Conservation (phyloP, 371 early-diverging fungal species). For the Rhizopus sp. region DNA sequence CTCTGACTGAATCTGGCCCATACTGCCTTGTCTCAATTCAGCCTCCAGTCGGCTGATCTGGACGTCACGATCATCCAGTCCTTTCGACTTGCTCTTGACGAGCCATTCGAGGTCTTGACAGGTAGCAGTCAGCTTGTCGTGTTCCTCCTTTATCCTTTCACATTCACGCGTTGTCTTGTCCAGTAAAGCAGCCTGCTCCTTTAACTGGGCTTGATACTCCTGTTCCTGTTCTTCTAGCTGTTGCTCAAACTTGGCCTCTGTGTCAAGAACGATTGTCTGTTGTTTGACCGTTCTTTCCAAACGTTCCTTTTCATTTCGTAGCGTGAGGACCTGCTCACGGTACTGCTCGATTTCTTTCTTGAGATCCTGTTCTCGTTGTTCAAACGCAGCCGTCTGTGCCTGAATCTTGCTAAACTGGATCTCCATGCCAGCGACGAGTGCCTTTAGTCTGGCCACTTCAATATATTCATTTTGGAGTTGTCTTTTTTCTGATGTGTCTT, state of each 20-base stretch:
- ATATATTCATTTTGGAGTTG: slow-evolving; percentile 19
- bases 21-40: slow-evolving; percentile 14
- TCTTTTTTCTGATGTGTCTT: no score
- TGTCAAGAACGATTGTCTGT: slow-evolving; percentile 28
- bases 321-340: slow-evolving; percentile 27
- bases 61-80: slow-evolving; percentile 41
- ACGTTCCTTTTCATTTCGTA: slow-evolving; percentile 35
- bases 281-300: slow-evolving; percentile 39
- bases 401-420: slow-evolving; percentile 26
- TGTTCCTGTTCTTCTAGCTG: slow-evolving; percentile 45
- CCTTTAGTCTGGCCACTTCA: slow-evolving; percentile 23
- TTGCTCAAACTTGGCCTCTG: slow-evolving; percentile 40
- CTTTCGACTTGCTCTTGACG: slow-evolving; percentile 37
- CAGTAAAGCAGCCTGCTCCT: slow-evolving; percentile 45
- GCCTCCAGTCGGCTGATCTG: slow-evolving; percentile 38
- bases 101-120: slow-evolving; percentile 47
- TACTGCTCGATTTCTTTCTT: slow-evolving; percentile 32
- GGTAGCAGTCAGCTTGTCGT: slow-evolving; percentile 29
- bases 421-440: slow-evolving; percentile 33
- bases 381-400: slow-evolving; percentile 26
- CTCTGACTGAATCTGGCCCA: slow-evolving; percentile 27
- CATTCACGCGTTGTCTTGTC: slow-evolving; percentile 34
- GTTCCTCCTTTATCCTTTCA: slow-evolving; percentile 30
- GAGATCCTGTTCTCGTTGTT: slow-evolving; percentile 19
- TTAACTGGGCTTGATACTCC: slow-evolving; percentile 48